phyloP scores from a whole-genome alignment of 2,329 filamentous ascomycete genomes.

The Exophiala viscosa region DNA sequence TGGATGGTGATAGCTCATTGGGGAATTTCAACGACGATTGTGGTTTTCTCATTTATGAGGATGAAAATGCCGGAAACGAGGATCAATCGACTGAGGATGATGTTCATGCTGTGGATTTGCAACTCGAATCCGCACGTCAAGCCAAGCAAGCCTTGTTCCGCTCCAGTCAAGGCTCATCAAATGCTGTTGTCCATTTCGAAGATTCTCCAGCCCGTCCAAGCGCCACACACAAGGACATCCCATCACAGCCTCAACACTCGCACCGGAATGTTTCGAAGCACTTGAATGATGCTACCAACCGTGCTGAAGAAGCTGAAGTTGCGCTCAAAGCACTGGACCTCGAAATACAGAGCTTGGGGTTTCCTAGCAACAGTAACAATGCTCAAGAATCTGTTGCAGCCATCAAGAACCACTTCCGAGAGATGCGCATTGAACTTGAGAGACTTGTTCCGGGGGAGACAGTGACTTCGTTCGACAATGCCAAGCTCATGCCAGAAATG shows the following conservation, averaged over 20 bases:
- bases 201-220: slow-evolving; percentile 25
- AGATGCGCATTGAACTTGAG: slow-evolving; percentile 44
- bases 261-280: slow-evolving; percentile 37
- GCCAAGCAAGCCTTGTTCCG: slow-evolving; percentile 41
- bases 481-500: slow-evolving; percentile 39
- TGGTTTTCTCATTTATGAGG: slow-evolving; percentile 27
- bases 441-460: slow-evolving; percentile 44
- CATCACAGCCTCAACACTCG: slow-evolving; percentile 39
- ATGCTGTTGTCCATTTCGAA: slow-evolving; percentile 24
- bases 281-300: slow-evolving; percentile 35
- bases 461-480: slow-evolving; percentile 36
- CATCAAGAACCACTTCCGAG: slow-evolving; percentile 39
- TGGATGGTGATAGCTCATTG: not conserved
- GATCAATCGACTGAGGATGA: slow-evolving; percentile 29
- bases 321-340: slow-evolving; percentile 36
- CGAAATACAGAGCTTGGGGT: slow-evolving; percentile 40
- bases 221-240: slow-evolving; percentile 24
- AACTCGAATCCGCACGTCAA: slow-evolving; percentile 38
- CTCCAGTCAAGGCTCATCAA: slow-evolving; percentile 28
- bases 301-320: slow-evolving; percentile 38
- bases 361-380: slow-evolving; percentile 32
- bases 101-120: slow-evolving; percentile 32
- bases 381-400: slow-evolving; percentile 34
- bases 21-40: slow-evolving; percentile 17
- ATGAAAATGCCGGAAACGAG: slow-evolving; percentile 24